These are phyloP conservation scores for Cryoendolithus antarcticus DNA, from an alignment of 2,329 filamentous ascomycete species.

Conservation along the genomic window DNA sequence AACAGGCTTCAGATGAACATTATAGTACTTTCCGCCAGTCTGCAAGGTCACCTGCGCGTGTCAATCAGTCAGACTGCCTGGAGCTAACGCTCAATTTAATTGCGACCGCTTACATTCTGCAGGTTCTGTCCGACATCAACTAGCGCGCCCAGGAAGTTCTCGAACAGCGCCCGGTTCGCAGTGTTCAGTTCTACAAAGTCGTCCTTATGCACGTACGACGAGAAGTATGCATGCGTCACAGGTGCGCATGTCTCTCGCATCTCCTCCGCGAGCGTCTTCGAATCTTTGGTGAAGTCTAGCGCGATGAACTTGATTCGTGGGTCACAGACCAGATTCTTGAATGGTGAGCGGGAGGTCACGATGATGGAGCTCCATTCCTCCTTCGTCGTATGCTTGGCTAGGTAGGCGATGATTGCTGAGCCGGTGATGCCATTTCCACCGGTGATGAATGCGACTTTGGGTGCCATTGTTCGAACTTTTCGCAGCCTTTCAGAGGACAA, in stretches of 20 bases:
- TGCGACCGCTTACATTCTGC: no score
- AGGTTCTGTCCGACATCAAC: slow-evolving; percentile 14
- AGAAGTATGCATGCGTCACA: slow-evolving; percentile 25
- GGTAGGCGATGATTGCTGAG: slow-evolving; percentile 23
- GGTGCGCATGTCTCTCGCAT: slow-evolving; percentile 14
- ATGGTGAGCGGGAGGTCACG: slow-evolving; percentile 17
- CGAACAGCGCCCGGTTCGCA: slow-evolving; percentile 20
- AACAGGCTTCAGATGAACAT: slow-evolving; percentile 6
- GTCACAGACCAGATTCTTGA: slow-evolving; percentile 14
- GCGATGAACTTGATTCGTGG: slow-evolving; percentile 22
- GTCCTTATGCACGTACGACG: slow-evolving; percentile 24
- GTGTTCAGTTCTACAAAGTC: slow-evolving; percentile 17
- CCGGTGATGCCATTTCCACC: slow-evolving; percentile 26
- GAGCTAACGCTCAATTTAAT: no score
- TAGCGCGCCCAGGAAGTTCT: slow-evolving; percentile 23
- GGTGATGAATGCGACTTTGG: slow-evolving; percentile 24
- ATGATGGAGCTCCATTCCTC: slow-evolving; percentile 17
- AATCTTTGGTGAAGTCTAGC: slow-evolving; percentile 17
- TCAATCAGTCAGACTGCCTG: no score
- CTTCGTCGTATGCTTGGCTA: slow-evolving; percentile 15
- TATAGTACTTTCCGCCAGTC: slow-evolving; percentile 9
- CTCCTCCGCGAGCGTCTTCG: slow-evolving; percentile 6
- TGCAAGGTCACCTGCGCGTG: no score
- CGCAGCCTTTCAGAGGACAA: neutral
- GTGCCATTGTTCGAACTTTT: neutral